Evolutionary conservation across 768 basidiomycete species (phyloP).

Genomic region (Xanthoconium stramineum): DNA sequence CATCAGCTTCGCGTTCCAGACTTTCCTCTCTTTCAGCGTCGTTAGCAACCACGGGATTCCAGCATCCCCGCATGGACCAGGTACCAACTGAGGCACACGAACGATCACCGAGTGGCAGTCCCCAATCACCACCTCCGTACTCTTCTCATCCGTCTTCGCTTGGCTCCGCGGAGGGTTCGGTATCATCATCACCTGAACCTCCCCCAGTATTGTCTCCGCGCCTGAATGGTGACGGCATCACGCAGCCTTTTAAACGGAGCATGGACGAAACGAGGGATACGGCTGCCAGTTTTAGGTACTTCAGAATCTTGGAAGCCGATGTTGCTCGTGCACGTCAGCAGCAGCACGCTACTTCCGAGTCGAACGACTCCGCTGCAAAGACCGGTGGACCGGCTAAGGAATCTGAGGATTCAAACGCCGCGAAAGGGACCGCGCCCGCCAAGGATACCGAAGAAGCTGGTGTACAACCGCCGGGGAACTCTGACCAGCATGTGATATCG

Average conservation of each 20-base stretch:
- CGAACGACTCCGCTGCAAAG: conserved; percentile 9
- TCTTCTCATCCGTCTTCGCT: conserved; percentile 35
- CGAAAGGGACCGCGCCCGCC: conserved; percentile 5
- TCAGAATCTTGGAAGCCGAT: conserved; percentile 42
- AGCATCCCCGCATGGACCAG: conserved; percentile 43
- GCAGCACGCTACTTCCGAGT: conserved; percentile 5
- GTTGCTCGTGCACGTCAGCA: conserved; percentile 29
- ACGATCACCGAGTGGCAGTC: conserved; percentile 17
- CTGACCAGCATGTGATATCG: conserved; percentile 21
- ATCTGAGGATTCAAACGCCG: conserved; percentile 10
- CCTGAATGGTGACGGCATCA: conserved; percentile 24
- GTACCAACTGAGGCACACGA: conserved; percentile 15
- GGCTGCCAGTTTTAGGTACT: conserved; percentile 46
- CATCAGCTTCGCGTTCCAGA: conserved; percentile 38
- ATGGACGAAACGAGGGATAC: conserved; percentile 47
- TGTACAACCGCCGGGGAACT: conserved; percentile 15
- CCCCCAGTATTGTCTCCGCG: conserved; percentile 22
- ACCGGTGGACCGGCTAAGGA: conserved; percentile 7
- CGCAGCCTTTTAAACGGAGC: conserved; percentile 41
- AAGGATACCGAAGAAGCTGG: conserved; percentile 11
- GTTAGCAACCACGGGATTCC: conserved; percentile 55
- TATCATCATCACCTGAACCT: conserved; percentile 18
- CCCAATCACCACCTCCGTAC: conserved; percentile 33
- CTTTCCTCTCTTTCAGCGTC: conserved; percentile 71
- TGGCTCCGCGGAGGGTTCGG: conserved; percentile 22